phyloP scores from a whole-genome alignment of 1,284 basidiomycete species.

The Microbotryum intermedium region DNA sequence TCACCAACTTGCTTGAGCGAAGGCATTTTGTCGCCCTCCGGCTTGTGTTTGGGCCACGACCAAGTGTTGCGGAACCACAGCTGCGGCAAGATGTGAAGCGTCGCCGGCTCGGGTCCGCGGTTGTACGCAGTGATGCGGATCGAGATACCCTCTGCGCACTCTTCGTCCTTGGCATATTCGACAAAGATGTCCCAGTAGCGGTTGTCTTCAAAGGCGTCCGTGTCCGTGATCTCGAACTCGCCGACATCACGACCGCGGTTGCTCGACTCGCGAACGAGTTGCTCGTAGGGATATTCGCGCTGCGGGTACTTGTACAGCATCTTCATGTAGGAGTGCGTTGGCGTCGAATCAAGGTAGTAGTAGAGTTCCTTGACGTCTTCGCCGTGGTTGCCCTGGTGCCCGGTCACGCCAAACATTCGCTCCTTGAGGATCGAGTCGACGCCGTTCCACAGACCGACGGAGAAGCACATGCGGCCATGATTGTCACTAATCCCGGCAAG shows the following conservation, averaged over 20 bases:
- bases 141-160: slow-evolving; percentile 77
- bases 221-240: slow-evolving; percentile 91
- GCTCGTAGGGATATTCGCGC: slow-evolving; percentile 80
- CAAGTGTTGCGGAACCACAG: slow-evolving; percentile 96
- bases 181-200: slow-evolving; percentile 97
- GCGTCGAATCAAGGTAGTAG: slow-evolving; percentile 96
- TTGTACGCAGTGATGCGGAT: slow-evolving; percentile 95
- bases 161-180: slow-evolving; percentile 97
- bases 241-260: slow-evolving; percentile 73
- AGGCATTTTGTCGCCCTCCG: slow-evolving; percentile 54
- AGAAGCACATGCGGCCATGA: slow-evolving; percentile 84
- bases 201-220: slow-evolving; percentile 83
- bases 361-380: slow-evolving; percentile 98
- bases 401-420: slow-evolving; percentile 85
- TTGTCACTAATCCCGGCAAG: slow-evolving; percentile 95
- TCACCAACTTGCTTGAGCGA: slow-evolving; percentile 50
- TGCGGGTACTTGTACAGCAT: slow-evolving; percentile 92
- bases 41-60: slow-evolving; percentile 83
- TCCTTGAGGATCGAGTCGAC: slow-evolving; percentile 93
- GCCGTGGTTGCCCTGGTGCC: slow-evolving; percentile 92
- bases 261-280: slow-evolving; percentile 76
- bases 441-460: slow-evolving; percentile 88
- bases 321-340: slow-evolving; percentile 99
- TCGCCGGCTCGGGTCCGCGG: slow-evolving; percentile 90
- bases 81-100: slow-evolving; percentile 87